phyloP scores from a whole-genome alignment of 2,329 filamentous ascomycete species.

The Gremmenia infestans region DNA sequence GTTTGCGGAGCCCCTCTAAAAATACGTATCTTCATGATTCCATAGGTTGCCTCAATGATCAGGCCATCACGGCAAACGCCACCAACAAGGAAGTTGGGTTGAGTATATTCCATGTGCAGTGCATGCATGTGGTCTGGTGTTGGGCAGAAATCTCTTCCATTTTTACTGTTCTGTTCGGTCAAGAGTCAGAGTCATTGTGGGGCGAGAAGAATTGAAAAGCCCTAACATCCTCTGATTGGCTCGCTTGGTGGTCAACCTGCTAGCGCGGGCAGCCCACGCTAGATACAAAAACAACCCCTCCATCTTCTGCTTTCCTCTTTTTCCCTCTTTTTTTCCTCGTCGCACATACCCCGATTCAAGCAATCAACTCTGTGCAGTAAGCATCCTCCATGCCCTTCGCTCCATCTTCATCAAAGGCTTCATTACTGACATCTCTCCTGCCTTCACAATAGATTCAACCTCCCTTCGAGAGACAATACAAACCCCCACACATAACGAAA shows the following conservation, averaged over 20 bases:
- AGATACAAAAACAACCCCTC: constrained; percentile 4
- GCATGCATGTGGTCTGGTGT: too few species aligned
- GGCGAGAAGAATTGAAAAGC: not conserved
- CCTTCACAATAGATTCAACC: constrained; percentile 20
- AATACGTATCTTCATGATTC: too few species aligned
- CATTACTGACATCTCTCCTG: constrained; percentile 16
- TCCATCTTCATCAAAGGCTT: constrained; percentile 7
- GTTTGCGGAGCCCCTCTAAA: too few species aligned
- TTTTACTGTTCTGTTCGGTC: too few species aligned
- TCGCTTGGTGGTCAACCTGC: not conserved
- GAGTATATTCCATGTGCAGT: too few species aligned
- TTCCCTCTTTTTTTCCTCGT: constrained; percentile 11
- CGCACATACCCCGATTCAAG: constrained; percentile 31
- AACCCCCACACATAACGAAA: constrained; percentile 23
- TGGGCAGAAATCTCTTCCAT: too few species aligned
- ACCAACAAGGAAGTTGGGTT: too few species aligned
- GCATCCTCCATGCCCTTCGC: constrained; percentile 6
- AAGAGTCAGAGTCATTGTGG: not conserved
- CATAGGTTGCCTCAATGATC: too few species aligned
- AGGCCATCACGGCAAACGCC: too few species aligned
- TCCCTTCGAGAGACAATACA: constrained; percentile 18
- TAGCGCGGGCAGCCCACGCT: not conserved
- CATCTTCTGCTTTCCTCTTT: not conserved
- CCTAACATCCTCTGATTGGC: not conserved
- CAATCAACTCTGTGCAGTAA: constrained; percentile 30